Base-by-base conservation (phyloP, 1,284 basidiomycete genomes). In the Vanrija pseudolonga region DNA sequence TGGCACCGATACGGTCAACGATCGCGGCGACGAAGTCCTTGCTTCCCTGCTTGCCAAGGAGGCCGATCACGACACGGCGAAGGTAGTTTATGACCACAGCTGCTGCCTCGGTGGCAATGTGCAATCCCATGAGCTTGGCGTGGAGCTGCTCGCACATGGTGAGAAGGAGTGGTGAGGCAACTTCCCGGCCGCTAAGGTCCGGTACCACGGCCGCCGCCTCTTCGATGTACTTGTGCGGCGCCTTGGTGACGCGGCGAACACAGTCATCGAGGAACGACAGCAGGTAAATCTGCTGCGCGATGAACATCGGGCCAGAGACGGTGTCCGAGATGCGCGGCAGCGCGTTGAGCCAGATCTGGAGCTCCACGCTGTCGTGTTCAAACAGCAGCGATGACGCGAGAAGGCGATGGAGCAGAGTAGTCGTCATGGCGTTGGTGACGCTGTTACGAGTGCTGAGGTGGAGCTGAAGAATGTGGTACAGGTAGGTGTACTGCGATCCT, bases 221-320 rank as follows among this genome's bases (percentile, higher is more conserved):
- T 66, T 97, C 93, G 51, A 95, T 80, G 69, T 96, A 98, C 37
- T 85, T 83, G 71, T 94, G 90, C 0, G 91, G 89, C 1, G 86
- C 88, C 76, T 89, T 92, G 59, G 86, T 68, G 62, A 87, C 91
- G n/a, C 90, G 82, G 53, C 88, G 85, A 7, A 89, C 79, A 66
- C 90, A 95, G 45, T 93, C 89, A 64, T 98, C 93, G 14, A 96
- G 62, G 76, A 96, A 93, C 0, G 78, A 65, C 4, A 89, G 77
- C 3, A 93, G 81, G 37, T 81, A 76, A 11, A 73, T 68, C 81
- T 81, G 45, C 87, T 89, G 84, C 0, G 78, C 80, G 39, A 86
- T 56, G 22, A 67, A 69, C 7, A 78, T 71, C 1, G 81, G 78
- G 3, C 81, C 83, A 53, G 85, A 83, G 0, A 58, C 59, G 0